These are phyloP conservation scores for Claviceps cyperi DNA, from an alignment of 2,329 filamentous ascomycete genomes.

Conservation along the genomic window DNA sequence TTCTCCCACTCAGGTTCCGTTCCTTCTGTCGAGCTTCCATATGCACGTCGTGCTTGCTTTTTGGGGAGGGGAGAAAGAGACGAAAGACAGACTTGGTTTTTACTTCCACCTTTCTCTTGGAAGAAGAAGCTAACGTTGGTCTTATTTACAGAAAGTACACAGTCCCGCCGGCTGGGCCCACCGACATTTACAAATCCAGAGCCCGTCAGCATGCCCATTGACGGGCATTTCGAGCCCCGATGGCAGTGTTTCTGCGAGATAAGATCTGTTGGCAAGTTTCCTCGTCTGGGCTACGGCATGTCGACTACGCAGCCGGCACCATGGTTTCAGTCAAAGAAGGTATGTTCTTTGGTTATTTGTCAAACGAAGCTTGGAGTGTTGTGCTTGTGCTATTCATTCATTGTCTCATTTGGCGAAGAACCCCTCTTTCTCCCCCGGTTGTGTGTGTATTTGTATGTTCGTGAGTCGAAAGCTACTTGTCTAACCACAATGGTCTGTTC, in stretches of 20 bases:
- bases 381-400: neutral
- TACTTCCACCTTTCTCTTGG: too few species aligned
- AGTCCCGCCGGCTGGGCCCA: conserved; percentile 3
- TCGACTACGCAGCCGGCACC: conserved; percentile 15
- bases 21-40: too few species aligned
- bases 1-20: too few species aligned
- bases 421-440: neutral
- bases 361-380: neutral
- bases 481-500: neutral
- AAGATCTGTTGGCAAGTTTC: conserved; percentile 11
- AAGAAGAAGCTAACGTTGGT: neutral
- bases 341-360: conserved; percentile 4
- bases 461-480: neutral
- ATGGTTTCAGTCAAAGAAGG: conserved; percentile 33
- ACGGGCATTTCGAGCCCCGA: conserved; percentile 10
- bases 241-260: conserved; percentile 16
- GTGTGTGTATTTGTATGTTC: neutral
- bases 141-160: conserved; percentile 4
- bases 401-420: neutral
- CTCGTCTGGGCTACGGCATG: conserved; percentile 21
- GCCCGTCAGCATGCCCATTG: conserved; percentile 10
- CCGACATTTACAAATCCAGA: conserved; percentile 9
- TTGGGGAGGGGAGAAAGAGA: too few species aligned
- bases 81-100: too few species aligned
- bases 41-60: too few species aligned